Base-by-base conservation (phyloP, 2,329 filamentous ascomycete species). In the Incumbomyces delicatus region DNA sequence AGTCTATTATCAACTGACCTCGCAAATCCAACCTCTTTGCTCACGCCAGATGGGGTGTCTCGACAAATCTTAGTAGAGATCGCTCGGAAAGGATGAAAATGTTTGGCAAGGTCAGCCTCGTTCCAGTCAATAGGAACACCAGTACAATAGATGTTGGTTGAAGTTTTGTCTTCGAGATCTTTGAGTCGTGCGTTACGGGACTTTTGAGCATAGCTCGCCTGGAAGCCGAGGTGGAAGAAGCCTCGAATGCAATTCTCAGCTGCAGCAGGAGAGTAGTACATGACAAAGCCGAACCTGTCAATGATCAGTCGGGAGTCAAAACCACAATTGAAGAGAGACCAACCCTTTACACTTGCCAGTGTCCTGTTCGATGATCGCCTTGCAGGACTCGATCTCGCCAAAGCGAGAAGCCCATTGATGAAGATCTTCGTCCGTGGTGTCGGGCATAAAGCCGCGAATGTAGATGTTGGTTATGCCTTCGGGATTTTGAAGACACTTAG, bases 121-220 rank as follows among this genome's bases (percentile, higher is more conserved):
- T 86, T 94, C 75, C 94, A 81, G 53, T 82, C 80, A 67, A 90
- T 89, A 31, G 92, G 92, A 37, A 98, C 77, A 67, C 96, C 98
- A 22, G 94, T 98, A 53, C 96, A 89, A 67, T 98, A 98, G 53
- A 98, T 78, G 63, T 98, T 98, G 54, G 92, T 96, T 39, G 94
- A 96, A 35, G 68, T 61, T 44, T 85, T 85, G 60, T 98, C 90
- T 47, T 89, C 85, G 61, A 96, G 86, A 38, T 92, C 90, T 75
- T 98, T 96, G 59, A 98, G 84, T 58, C 94, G 88, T 56, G 89
- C 89, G 67, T 98, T 98, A 71, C 96, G 95, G 16, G 90, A 96
- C 72, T 96, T 92, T 85, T 94, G 80, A 57, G 94, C 92, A 70
- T 96, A 96, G 62, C 90, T 94, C 58, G 95, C 90, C 72, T 98